Percentiles rank a stretch among this genome's conserved stretches.
These are phyloP conservation scores for Cucurbita ficifolia DNA, from an alignment of 306 rosid species.

Conservation along the genomic window DNA sequence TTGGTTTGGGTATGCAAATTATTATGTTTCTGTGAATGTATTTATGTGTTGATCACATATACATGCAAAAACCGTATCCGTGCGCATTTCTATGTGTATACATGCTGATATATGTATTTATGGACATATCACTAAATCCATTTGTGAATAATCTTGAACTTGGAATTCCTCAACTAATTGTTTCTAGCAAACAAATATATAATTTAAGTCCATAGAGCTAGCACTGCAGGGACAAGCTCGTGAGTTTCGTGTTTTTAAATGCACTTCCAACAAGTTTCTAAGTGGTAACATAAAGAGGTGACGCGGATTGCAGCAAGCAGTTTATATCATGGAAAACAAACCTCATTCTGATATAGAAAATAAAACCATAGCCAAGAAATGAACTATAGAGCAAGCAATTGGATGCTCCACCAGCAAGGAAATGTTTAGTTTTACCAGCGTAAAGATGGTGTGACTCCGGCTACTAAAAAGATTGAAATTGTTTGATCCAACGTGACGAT, in stretches of 20 bases:
- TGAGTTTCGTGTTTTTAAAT: neutral
- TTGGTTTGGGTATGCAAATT: no score
- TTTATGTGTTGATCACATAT: no score
- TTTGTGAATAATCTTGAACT: no score
- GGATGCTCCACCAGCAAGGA: neutral
- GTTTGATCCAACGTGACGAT: constrained; percentile 98
- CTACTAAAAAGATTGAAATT: constrained; percentile 96
- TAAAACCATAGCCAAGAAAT: neutral
- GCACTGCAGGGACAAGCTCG: neutral
- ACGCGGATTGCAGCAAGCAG: neutral
- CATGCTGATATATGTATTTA: no score
- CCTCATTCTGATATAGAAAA: neutral
- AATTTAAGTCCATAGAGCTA: neutral
- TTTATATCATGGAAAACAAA: neutral
- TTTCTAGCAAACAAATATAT: neutral
- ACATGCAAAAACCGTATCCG: no score
- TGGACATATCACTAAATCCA: no score
- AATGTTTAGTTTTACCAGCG: constrained; percentile 40
- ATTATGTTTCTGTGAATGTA: no score
- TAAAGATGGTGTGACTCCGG: constrained; percentile 97
- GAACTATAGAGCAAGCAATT: neutral
- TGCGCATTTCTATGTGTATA: no score
- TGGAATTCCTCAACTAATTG: neutral
- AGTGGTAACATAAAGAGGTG: neutral
- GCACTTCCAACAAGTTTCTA: neutral